phyloP scores from a whole-genome alignment of 805 yeast genomes.

The Starmerella powellii region DNA sequence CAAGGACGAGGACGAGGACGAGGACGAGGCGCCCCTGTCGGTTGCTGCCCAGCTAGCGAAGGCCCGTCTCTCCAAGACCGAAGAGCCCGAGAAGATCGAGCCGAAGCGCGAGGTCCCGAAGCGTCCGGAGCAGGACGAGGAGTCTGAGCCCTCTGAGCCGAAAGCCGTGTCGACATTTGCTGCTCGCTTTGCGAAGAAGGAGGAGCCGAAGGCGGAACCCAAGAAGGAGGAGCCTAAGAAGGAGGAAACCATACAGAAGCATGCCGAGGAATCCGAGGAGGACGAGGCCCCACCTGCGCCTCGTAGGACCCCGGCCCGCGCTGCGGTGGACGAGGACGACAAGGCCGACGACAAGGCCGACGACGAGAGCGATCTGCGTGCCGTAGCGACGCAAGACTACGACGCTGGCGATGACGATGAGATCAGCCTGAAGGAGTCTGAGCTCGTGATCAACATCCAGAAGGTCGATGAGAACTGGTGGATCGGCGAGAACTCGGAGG shows the following conservation, averaged over 20 bases:
- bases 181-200: slow-evolving; percentile 17
- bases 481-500: slow-evolving; percentile 66
- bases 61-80: slow-evolving; percentile 8
- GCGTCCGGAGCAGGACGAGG: slow-evolving; percentile 1
- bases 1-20: neutral
- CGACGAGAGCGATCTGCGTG: slow-evolving; percentile 31
- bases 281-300: slow-evolving; percentile 6
- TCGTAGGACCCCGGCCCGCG: slow-evolving; percentile 4
- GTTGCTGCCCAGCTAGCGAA: slow-evolving; percentile 19
- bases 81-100: slow-evolving; percentile 12
- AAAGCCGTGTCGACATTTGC: slow-evolving; percentile 17
- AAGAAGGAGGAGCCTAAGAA: slow-evolving; percentile 6
- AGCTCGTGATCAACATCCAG: slow-evolving; percentile 51
- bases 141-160: slow-evolving; percentile 6
- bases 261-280: neutral
- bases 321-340: slow-evolving; percentile 23
- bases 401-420: slow-evolving; percentile 69
- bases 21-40: slow-evolving; percentile 14
- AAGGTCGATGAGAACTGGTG: slow-evolving; percentile 76
- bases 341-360: slow-evolving; percentile 17
- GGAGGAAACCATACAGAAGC: neutral
- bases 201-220: slow-evolving; percentile 2
- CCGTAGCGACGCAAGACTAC: slow-evolving; percentile 56
- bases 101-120: neutral
- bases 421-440: slow-evolving; percentile 55